phyloP scores from a whole-genome alignment of 306 rosid genomes.

The Lotus japonicus region DNA sequence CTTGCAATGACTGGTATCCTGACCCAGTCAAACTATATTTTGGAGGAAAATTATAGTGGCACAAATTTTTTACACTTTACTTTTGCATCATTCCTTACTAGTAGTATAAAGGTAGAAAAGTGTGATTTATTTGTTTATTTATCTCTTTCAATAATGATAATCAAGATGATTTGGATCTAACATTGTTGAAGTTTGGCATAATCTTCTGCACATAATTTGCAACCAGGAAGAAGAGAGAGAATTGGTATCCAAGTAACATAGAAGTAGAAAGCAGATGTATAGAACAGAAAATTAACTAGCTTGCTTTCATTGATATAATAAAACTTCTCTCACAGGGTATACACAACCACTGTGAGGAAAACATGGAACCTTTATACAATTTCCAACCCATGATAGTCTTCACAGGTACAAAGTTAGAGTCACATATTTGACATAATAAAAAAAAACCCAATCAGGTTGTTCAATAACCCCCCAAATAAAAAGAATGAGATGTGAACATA shows the following conservation, averaged over 20 bases:
- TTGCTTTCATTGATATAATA: slow-evolving; percentile 26
- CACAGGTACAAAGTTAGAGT: slow-evolving; percentile 52
- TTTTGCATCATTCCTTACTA: too few species aligned
- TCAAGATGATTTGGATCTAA: not conserved
- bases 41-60: not conserved
- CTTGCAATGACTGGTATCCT: too few species aligned
- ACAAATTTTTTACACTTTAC: not conserved
- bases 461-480: not conserved
- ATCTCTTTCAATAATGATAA: not conserved
- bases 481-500: not conserved
- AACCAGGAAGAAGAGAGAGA: not conserved
- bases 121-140: not conserved
- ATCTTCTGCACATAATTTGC: not conserved
- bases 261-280: not conserved
- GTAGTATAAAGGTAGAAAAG: not conserved
- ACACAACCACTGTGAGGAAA: slow-evolving; percentile 33
- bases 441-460: slow-evolving; percentile 31
- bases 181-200: not conserved
- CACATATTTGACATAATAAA: slow-evolving; percentile 22
- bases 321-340: slow-evolving; percentile 46
- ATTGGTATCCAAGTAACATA: not conserved
- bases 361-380: slow-evolving; percentile 46
- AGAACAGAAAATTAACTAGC: not conserved
- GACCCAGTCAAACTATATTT: too few species aligned
- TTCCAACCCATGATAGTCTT: slow-evolving; percentile 35